Percentiles rank a stretch among this genome's conserved stretches.
phyloP scores from a whole-genome alignment of 1,284 basidiomycete genomes.

The Singerocomus rubriflavus region DNA sequence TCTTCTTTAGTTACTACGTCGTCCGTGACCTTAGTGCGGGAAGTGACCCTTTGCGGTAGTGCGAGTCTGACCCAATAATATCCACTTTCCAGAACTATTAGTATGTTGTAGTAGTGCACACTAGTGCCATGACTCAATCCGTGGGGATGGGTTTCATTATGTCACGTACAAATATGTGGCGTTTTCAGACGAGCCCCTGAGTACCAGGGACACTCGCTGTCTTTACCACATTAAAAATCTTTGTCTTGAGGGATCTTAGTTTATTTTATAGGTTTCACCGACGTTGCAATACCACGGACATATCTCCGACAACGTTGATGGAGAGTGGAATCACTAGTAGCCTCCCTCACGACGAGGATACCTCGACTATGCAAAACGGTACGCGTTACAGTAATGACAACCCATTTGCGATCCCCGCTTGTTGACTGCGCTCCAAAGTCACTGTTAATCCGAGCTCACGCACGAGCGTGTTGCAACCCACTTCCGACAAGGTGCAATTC shows the following conservation, averaged over 20 bases:
- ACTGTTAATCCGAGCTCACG: background rate
- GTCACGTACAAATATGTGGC: no score
- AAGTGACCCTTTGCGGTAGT: constrained; percentile 23
- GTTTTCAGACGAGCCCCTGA: no score
- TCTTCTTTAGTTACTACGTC: constrained; percentile 86
- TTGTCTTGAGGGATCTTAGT: background rate
- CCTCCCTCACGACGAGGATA: background rate
- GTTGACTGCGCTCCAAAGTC: constrained; percentile 5
- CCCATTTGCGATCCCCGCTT: background rate
- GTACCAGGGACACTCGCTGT: no score
- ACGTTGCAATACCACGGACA: constrained; percentile 8
- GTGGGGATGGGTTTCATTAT: no score
- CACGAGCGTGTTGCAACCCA: constrained; percentile 32
- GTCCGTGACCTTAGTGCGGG: constrained; percentile 48
- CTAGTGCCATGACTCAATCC: no score
- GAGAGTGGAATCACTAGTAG: background rate
- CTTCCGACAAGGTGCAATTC: constrained; percentile 47
- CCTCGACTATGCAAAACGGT: constrained; percentile 1
- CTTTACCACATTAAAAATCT: no score
- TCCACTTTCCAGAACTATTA: no score
- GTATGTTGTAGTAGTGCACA: no score
- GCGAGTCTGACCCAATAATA: background rate
- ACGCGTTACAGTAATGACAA: background rate
- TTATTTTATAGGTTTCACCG: no score
- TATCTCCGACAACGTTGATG: constrained; percentile 2